A percentile compares a stretch with the other conserved stretches of the same genome.
Conservation (phyloP, 192 early-diverging fungal genomes). For the Dimargaris cristalligena region DNA sequence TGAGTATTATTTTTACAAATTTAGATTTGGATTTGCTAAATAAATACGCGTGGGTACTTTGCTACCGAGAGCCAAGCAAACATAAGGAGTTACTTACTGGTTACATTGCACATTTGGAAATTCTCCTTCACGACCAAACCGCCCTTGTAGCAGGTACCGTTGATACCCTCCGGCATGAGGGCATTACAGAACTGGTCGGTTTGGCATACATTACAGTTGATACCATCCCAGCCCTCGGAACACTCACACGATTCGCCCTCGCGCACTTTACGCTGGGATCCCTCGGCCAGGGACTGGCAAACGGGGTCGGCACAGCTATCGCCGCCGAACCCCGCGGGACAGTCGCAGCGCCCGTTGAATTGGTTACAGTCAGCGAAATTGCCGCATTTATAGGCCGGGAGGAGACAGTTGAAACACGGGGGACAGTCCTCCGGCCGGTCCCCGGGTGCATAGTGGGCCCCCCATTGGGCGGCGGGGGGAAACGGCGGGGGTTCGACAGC, state of each 20-base stretch:
- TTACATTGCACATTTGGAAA: slow-evolving; percentile 56
- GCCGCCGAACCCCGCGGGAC: slow-evolving; percentile 63
- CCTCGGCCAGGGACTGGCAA: slow-evolving; percentile 7
- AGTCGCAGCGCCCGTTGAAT: slow-evolving; percentile 56
- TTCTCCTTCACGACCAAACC: slow-evolving; percentile 49
- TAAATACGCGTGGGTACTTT: too few species aligned
- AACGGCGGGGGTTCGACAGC: background rate
- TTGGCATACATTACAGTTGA: slow-evolving; percentile 81
- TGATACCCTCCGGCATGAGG: slow-evolving; percentile 44
- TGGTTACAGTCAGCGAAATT: slow-evolving; percentile 60
- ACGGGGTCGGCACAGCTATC: slow-evolving; percentile 53
- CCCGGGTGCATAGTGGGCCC: too few species aligned
- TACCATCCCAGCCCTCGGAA: slow-evolving; percentile 75
- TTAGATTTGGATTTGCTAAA: too few species aligned
- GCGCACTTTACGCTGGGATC: slow-evolving; percentile 21
- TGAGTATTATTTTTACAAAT: too few species aligned
- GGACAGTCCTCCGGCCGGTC: slow-evolving; percentile 35
- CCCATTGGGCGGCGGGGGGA: background rate
- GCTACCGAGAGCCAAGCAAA: too few species aligned
- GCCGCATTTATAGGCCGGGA: slow-evolving; percentile 50
- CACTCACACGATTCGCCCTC: slow-evolving; percentile 31
- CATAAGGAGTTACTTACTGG: too few species aligned
- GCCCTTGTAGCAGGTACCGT: slow-evolving; percentile 61
- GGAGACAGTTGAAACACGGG: slow-evolving; percentile 73
- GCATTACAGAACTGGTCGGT: slow-evolving; percentile 45